phyloP scores from a whole-genome alignment of 2,329 filamentous ascomycete species.

The Colletotrichum liriopes region DNA sequence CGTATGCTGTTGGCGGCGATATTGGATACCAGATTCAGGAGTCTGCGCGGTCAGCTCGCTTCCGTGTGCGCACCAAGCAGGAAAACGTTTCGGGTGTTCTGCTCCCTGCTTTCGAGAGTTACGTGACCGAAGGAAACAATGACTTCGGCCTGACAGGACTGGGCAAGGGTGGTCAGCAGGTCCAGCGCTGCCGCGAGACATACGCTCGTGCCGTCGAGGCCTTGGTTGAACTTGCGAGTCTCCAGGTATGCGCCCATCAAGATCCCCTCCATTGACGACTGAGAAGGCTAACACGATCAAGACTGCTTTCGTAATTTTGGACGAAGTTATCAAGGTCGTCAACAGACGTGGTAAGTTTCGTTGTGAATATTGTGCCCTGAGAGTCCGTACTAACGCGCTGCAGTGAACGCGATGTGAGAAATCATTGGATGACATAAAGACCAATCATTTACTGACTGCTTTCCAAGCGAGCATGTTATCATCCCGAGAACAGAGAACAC shows the following conservation, averaged over 20 bases:
- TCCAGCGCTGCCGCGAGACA: slow-evolving; percentile 94
- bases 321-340: slow-evolving; percentile 99
- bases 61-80: slow-evolving; percentile 94
- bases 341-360: slow-evolving; percentile 84
- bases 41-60: slow-evolving; percentile 92
- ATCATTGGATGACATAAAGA: too few relatives aligned
- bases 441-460: slow-evolving; percentile 44
- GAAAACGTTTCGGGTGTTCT: slow-evolving; percentile 99
- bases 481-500: slow-evolving; percentile 99
- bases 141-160: slow-evolving; percentile 97
- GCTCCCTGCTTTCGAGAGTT: slow-evolving; percentile 93
- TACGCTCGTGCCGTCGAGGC: slow-evolving; percentile 97
- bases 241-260: slow-evolving; percentile 72
- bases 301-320: slow-evolving; percentile 97
- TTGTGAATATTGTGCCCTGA: not conserved
- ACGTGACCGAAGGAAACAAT: slow-evolving; percentile 88
- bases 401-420: slow-evolving; percentile 91
- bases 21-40: slow-evolving; percentile 98
- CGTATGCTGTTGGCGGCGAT: slow-evolving; percentile 95
- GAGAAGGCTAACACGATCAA: slow-evolving; percentile 50
- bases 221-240: slow-evolving; percentile 91
- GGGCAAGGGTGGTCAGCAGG: slow-evolving; percentile 97
- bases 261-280: not conserved
- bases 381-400: slow-evolving; percentile 25
- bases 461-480: slow-evolving; percentile 85